Evolutionary conservation across 495 filamentous ascomycete genomes (phyloP).

Genomic region (Echria macrotheca): DNA sequence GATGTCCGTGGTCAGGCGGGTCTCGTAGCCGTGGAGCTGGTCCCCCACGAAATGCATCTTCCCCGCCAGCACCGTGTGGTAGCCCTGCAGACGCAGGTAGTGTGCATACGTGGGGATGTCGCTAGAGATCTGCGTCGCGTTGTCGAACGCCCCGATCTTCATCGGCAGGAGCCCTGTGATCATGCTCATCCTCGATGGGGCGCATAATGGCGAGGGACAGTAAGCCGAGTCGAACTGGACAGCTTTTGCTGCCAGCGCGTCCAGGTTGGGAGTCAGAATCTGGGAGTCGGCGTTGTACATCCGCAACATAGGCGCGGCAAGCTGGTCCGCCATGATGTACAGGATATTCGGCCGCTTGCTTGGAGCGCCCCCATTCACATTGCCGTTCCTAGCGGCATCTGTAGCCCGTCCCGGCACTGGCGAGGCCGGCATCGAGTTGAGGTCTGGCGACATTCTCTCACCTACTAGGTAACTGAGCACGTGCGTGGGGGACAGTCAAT

Average conservation of each 20-base stretch:
- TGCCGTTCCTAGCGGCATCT: constrained; percentile 9
- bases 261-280: constrained; percentile 82
- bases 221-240: constrained; percentile 87
- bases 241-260: constrained; percentile 67
- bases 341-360: constrained; percentile 33
- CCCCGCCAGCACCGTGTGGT: constrained; percentile 81
- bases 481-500: not conserved
- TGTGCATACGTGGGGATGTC: constrained; percentile 84
- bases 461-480: not conserved
- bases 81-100: constrained; percentile 76
- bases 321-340: constrained; percentile 82
- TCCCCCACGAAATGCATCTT: constrained; percentile 97
- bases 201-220: constrained; percentile 83
- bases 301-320: constrained; percentile 77
- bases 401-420: constrained; percentile 15
- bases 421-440: constrained; percentile 46
- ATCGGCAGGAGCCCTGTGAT: constrained; percentile 81
- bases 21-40: constrained; percentile 86
- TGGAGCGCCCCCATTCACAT: constrained; percentile 11
- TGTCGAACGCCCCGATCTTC: constrained; percentile 83
- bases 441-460: constrained; percentile 47
- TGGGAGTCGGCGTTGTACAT: constrained; percentile 74
- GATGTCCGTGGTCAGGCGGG: constrained; percentile 82
- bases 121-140: constrained; percentile 66
- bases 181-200: constrained; percentile 83